Percentiles rank a stretch among this genome's conserved stretches.
phyloP scores from a whole-genome alignment of 495 filamentous ascomycete genomes.

The Aspergillus sclerotioniger region DNA sequence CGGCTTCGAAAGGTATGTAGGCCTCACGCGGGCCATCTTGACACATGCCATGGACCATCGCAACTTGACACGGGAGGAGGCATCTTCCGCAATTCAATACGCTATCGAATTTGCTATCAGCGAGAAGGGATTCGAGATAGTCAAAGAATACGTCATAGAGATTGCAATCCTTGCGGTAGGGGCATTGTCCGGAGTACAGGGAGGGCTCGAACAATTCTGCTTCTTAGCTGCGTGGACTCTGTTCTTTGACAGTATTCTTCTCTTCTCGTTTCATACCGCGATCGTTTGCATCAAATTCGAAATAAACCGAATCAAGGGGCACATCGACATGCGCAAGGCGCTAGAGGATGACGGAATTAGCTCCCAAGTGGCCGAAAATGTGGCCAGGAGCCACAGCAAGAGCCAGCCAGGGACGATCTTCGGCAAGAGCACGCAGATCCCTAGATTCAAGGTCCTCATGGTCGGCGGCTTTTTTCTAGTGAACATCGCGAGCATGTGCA shows the following conservation, averaged over 20 bases:
- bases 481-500: conserved; percentile 14
- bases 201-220: conserved; percentile 18
- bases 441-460: conserved; percentile 18
- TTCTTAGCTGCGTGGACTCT: conserved; percentile 20
- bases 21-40: conserved; percentile 7
- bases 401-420: conserved; percentile 7
- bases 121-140: conserved; percentile 11
- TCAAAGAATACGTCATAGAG: conserved; percentile 16
- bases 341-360: conserved; percentile 18
- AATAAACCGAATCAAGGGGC: conserved; percentile 13
- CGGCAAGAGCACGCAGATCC: conserved; percentile 12
- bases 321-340: conserved; percentile 9
- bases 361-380: conserved; percentile 1
- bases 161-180: conserved; percentile 12
- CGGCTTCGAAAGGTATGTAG: conserved; percentile 13
- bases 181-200: conserved; percentile 14
- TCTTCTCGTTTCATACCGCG: conserved; percentile 17
- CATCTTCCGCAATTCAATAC: not conserved
- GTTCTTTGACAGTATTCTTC: conserved; percentile 16
- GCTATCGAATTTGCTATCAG: conserved; percentile 15
- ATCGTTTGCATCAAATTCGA: conserved; percentile 19
- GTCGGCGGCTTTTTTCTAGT: conserved; percentile 17
- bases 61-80: not conserved
- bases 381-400: not conserved
- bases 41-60: not conserved